Base-by-base conservation (phyloP, 495 filamentous ascomycete genomes). In the Penicillium goetzii region DNA sequence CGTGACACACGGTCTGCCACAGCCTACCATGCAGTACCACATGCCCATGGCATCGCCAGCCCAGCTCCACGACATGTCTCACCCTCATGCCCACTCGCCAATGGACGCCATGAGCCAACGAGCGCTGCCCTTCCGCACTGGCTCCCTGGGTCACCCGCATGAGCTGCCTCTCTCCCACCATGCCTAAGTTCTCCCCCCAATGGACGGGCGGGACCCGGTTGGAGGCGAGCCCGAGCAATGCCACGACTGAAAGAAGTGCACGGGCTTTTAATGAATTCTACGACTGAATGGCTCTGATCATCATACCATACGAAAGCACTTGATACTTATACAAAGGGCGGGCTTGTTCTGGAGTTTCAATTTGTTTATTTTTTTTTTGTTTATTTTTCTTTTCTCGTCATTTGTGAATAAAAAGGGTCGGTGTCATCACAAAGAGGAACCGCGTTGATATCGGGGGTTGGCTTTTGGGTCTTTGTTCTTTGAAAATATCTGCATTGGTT, bases 61-160 rank as follows among this genome's bases (percentile, higher is more conserved):
- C n/a, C 70, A 76, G 6, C 30, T 69, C 26, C 72, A 73, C 8
- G 74, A 76, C n/a, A 65, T 79, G 47, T 56, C 74, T 14, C 69
- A 74, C 32, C 63, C 67, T 26, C 63, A 72, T 45, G 36, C 36
- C 21, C 60, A 59, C 17, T 50, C 70, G 1, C 67, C 63, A 32
- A 60, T 76, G 34, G 73, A 73, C 11, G 36, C 67, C 1, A 45
- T 68, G 23, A 52, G 53, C 49, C 56, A 69, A 45, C 68, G 71
- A 28, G 58, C 61, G n/a, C 28, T 68, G 12, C 64, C 71, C 36
- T 75, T 78, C 64, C 75, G 75, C 56, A 74, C 73, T 4, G 76
- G 73, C 15, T 78, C 71, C 0, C 45, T 77, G 21, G 70, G 73
- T 17, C 78, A 76, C 59, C 71, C 71, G 12, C 65, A 76, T 33